phyloP scores from a whole-genome alignment of 441 rosid species.

The Erysimum cheiri region DNA sequence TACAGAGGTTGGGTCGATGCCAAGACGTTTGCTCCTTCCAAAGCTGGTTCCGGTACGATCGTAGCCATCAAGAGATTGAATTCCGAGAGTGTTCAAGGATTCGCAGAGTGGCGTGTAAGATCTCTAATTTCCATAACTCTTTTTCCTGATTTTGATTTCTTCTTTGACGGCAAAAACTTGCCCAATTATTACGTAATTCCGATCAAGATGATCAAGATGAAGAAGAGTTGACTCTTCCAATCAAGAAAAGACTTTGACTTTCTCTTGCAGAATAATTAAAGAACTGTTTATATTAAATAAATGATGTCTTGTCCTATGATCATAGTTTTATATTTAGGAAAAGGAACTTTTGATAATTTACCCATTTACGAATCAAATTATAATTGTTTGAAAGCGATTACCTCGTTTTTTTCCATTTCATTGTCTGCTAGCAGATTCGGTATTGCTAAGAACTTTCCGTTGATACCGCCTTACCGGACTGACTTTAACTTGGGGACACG shows the following conservation, averaged over 20 bases:
- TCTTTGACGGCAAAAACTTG: slow-evolving; percentile 7
- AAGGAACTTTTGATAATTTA: neutral
- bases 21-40: slow-evolving; percentile 55
- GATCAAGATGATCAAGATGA: slow-evolving; percentile 22
- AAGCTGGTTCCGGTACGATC: slow-evolving; percentile 51
- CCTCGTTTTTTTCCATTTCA: neutral
- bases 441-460: neutral
- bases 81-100: slow-evolving; percentile 58
- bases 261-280: neutral
- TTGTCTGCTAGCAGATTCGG: neutral
- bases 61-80: slow-evolving; percentile 66
- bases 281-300: neutral
- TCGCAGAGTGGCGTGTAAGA: slow-evolving; percentile 60
- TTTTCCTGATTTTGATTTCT: slow-evolving; percentile 6
- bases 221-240: slow-evolving; percentile 39
- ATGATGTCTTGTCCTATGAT: neutral
- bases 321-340: neutral
- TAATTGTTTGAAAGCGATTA: neutral
- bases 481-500: slow-evolving; percentile 19
- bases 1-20: slow-evolving; percentile 65
- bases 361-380: neutral
- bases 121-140: no score
- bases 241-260: slow-evolving; percentile 39
- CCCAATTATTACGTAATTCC: slow-evolving; percentile 6
- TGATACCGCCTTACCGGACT: no score